Evolutionary conservation across 73 alveolate genomes (phyloP).

Genomic region (Tetrahymena thermophila): DNA sequence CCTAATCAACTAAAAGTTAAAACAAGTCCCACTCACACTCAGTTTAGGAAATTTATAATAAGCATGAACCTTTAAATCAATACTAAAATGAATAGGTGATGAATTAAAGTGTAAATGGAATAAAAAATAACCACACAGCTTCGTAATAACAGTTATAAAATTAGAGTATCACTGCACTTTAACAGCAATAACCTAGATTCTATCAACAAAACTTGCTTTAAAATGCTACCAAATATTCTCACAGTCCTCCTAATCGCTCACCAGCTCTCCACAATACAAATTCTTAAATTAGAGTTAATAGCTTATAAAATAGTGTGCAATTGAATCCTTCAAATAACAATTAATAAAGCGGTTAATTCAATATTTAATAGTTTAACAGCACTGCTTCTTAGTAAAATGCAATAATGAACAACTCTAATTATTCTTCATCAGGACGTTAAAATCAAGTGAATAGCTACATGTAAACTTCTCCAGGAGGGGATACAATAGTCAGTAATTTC

Average conservation of each 20-base stretch:
- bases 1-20: neutral
- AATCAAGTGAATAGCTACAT: neutral
- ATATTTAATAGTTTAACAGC: neutral
- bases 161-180: neutral
- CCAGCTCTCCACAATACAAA: neutral
- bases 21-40: neutral
- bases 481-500: neutral
- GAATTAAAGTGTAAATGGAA: neutral
- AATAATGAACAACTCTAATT: neutral
- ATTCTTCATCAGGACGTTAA: neutral
- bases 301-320: neutral
- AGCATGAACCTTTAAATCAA: neutral
- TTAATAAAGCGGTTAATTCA: neutral
- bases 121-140: neutral
- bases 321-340: neutral
- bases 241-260: neutral
- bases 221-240: neutral
- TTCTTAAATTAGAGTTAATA: neutral
- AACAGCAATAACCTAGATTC: neutral
- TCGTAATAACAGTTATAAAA: neutral
- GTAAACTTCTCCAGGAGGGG: neutral
- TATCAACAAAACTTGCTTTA: neutral
- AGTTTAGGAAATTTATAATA: neutral
- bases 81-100: neutral
- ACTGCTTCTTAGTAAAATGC: neutral